phyloP scores from a whole-genome alignment of 176 grass and related monocot species.

The Coix lacrymajobi region DNA sequence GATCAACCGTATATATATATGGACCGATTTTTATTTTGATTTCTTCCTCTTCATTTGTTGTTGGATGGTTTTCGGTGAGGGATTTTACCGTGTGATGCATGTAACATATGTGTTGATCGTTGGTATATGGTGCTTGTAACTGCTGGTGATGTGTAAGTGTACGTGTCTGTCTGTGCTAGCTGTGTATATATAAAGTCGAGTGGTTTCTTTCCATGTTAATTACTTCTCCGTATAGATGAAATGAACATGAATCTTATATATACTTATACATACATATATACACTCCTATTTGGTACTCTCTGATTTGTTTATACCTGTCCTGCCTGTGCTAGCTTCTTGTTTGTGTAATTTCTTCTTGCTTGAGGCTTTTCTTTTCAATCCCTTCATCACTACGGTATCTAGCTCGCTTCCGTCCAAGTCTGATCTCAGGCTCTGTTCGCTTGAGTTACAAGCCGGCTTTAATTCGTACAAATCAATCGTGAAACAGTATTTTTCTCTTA shows the following conservation, averaged over 20 bases:
- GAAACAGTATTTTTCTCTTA: no score
- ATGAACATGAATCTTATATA: background rate
- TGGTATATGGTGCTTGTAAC: background rate
- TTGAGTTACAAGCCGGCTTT: no score
- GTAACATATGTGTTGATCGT: background rate
- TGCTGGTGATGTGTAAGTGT: background rate
- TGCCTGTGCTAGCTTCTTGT: background rate
- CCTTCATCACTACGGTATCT: background rate
- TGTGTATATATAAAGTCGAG: background rate
- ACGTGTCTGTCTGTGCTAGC: background rate
- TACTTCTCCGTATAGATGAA: background rate
- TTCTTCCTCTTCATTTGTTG: background rate
- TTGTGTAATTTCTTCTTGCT: background rate
- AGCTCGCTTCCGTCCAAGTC: background rate
- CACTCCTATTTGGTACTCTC: background rate
- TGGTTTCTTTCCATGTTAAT: background rate
- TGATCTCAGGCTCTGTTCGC: no score
- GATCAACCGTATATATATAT: background rate
- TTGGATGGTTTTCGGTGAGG: background rate
- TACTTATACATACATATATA: background rate
- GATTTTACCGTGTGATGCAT: background rate
- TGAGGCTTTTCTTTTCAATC: background rate
- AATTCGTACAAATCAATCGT: no score
- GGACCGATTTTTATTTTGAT: background rate
- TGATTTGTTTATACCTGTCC: constrained; percentile 4